A percentile compares a stretch with the other conserved stretches of the same genome.
phyloP scores from a whole-genome alignment of 495 filamentous ascomycete species.

The Staphylotrichum longicolle region DNA sequence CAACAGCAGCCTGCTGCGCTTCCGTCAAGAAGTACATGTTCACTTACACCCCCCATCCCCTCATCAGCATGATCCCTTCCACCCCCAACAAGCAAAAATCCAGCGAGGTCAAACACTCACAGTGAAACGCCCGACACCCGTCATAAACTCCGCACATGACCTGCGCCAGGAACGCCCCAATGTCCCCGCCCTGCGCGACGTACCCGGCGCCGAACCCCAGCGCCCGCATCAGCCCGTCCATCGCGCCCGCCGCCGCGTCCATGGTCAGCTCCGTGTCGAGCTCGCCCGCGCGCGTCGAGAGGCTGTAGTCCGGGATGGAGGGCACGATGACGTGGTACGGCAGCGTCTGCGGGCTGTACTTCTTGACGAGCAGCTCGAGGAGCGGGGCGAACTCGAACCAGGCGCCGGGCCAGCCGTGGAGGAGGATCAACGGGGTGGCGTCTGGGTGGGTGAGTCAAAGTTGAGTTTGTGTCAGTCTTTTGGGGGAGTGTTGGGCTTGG shows the following conservation, averaged over 20 bases:
- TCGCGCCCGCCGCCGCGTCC: slow-evolving; percentile 19
- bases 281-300: slow-evolving; percentile 53
- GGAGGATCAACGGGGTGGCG: slow-evolving; percentile 50
- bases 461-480: no score
- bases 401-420: slow-evolving; percentile 48
- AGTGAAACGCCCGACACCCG: slow-evolving; percentile 44
- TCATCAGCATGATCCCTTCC: slow-evolving; percentile 7
- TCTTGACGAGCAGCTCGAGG: slow-evolving; percentile 42
- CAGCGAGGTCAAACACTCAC: slow-evolving; percentile 23
- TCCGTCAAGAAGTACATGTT: slow-evolving; percentile 31
- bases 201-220: no score
- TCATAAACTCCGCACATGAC: slow-evolving; percentile 37
- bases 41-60: slow-evolving; percentile 19
- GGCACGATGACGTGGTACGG: slow-evolving; percentile 68
- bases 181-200: slow-evolving; percentile 57
- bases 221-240: no score
- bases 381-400: slow-evolving; percentile 56
- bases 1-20: slow-evolving; percentile 18
- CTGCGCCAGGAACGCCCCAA: slow-evolving; percentile 54
- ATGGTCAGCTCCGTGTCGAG: slow-evolving; percentile 47
- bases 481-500: not conserved
- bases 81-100: not conserved
- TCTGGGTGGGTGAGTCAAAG: slow-evolving; percentile 20
- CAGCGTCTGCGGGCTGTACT: slow-evolving; percentile 54
- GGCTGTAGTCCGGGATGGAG: slow-evolving; percentile 60